A percentile compares a stretch with the other conserved stretches of the same genome.
These are phyloP conservation scores for Castanospermum australe DNA, from an alignment of 306 rosid genomes.

Conservation along the genomic window DNA sequence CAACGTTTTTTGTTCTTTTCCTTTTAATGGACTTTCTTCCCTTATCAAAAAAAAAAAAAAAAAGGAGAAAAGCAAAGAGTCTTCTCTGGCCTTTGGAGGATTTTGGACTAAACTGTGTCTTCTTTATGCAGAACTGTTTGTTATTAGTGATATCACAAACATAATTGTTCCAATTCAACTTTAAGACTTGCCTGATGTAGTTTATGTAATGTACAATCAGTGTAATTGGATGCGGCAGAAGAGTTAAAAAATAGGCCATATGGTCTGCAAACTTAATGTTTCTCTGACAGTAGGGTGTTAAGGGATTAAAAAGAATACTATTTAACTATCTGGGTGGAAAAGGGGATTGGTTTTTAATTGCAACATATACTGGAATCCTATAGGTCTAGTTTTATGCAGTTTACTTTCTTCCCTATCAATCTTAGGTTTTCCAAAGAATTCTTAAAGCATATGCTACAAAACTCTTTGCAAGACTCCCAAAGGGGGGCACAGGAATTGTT, in stretches of 20 bases:
- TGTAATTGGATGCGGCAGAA: background rate
- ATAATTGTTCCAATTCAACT: background rate
- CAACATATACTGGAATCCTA: conserved; percentile 20
- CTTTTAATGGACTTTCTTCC: background rate
- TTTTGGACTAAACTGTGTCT: background rate
- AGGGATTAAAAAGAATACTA: background rate
- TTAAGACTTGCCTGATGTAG: conserved; percentile 1
- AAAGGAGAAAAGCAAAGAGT: background rate
- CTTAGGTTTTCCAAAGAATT: conserved; percentile 91
- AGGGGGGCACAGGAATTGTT: conserved; percentile 97
- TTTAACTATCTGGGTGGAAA: background rate
- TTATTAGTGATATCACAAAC: background rate
- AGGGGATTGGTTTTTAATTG: conserved; percentile 16
- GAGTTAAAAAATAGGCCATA: background rate
- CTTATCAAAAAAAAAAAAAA: too few relatives aligned
- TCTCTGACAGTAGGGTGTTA: conserved; percentile 4
- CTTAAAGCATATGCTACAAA: conserved; percentile 93
- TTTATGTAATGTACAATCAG: conserved; percentile 1
- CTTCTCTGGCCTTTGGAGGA: background rate
- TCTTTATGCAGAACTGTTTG: background rate
- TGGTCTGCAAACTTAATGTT: background rate
- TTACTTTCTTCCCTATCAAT: conserved; percentile 29
- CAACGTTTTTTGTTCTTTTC: background rate
- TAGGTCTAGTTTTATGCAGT: conserved; percentile 8
- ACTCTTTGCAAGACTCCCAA: conserved; percentile 88